Evolutionary conservation across 352 stramenopile genomes (phyloP).

Genomic region (Plasmopara muralis): DNA sequence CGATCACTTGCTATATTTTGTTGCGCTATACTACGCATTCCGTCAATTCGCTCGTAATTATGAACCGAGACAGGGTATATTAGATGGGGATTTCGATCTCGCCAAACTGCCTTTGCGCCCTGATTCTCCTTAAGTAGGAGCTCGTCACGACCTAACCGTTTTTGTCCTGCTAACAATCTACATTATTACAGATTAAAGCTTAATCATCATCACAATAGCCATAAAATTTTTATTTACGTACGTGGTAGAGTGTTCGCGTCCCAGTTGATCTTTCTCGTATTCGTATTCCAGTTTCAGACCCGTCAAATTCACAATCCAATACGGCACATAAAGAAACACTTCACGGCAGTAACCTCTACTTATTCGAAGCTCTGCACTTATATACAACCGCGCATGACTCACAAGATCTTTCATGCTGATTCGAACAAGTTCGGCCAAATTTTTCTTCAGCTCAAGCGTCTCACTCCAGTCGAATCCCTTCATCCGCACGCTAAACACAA

Average conservation of each 20-base stretch:
- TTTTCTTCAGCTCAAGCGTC: slow-evolving; percentile 40
- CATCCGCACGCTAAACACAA: slow-evolving; percentile 73
- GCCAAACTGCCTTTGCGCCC: slow-evolving; percentile 22
- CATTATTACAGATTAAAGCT: slow-evolving; percentile 5
- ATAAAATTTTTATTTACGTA: slow-evolving; percentile 17
- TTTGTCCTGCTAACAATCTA: slow-evolving; percentile 65
- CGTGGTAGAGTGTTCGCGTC: slow-evolving; percentile 59
- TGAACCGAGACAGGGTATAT: slow-evolving; percentile 29
- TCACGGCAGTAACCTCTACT: slow-evolving; percentile 54
- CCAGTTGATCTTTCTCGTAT: slow-evolving; percentile 69
- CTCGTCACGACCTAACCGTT: slow-evolving; percentile 69
- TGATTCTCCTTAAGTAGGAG: slow-evolving; percentile 67
- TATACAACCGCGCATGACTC: slow-evolving; percentile 62
- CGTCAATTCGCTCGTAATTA: slow-evolving; percentile 15
- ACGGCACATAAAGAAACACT: slow-evolving; percentile 78
- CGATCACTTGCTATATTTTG: slow-evolving; percentile 3
- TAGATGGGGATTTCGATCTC: slow-evolving; percentile 53
- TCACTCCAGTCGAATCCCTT: slow-evolving; percentile 86
- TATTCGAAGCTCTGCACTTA: slow-evolving; percentile 56
- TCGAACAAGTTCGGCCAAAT: slow-evolving; percentile 46
- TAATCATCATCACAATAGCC: background rate
- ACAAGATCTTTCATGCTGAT: slow-evolving; percentile 78
- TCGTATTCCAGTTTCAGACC: slow-evolving; percentile 79
- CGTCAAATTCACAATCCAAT: slow-evolving; percentile 86
- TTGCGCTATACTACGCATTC: slow-evolving; percentile 1